A percentile compares a stretch with the other conserved stretches of the same genome.
Evolutionary conservation across 345 rosid genomes (phyloP).

Genomic region (Cardiospermum halicacabum): DNA sequence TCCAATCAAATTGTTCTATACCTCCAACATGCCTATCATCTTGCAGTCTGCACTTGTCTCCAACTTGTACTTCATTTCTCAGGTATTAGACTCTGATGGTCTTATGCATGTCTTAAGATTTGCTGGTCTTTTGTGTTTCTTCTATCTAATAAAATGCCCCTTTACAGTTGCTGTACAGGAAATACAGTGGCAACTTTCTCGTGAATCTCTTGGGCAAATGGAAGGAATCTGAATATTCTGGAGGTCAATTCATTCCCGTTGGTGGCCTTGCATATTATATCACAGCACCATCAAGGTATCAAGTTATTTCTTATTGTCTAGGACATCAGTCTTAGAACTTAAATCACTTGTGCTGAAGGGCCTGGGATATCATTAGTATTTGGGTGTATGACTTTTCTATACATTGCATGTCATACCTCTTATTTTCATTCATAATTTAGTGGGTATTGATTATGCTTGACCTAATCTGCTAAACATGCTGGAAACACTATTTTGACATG

Average conservation of each 20-base stretch:
- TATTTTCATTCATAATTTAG: too few relatives aligned
- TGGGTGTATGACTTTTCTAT: neutral
- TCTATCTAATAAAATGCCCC: neutral
- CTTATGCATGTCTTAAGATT: neutral
- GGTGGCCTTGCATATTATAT: constrained; percentile 82
- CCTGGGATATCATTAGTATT: neutral
- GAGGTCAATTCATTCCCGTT: constrained; percentile 73
- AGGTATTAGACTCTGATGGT: constrained; percentile 36
- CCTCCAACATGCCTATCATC: constrained; percentile 93
- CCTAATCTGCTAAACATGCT: neutral
- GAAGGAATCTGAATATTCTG: constrained; percentile 80
- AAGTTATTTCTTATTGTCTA: neutral
- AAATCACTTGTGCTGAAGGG: neutral
- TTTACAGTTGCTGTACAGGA: constrained; percentile 73
- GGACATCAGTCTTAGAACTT: neutral
- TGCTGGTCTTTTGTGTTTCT: neutral
- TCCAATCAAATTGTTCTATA: constrained; percentile 84
- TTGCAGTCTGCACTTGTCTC: constrained; percentile 81
- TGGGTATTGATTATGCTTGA: too few relatives aligned
- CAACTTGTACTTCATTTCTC: constrained; percentile 80
- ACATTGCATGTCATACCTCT: neutral
- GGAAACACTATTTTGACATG: neutral
- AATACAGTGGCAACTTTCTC: constrained; percentile 68
- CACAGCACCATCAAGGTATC: constrained; percentile 77
- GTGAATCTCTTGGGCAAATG: constrained; percentile 80